Base-by-base conservation (phyloP, 176 grass and related monocot genomes). In the Carex kokanica region DNA sequence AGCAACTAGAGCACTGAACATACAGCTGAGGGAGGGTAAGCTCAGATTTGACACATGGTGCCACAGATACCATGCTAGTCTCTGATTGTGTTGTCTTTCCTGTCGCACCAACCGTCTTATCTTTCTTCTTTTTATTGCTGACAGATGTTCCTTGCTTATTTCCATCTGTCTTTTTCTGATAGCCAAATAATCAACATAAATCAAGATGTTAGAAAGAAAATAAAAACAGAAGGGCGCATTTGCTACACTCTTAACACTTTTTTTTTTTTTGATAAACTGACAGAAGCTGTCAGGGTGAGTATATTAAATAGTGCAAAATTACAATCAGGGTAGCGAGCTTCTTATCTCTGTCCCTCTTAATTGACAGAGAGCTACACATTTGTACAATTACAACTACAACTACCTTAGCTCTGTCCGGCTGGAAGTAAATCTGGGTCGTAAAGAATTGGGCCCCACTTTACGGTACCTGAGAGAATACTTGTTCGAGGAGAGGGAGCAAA, bases 61-160 rank as follows among this genome's bases (percentile, higher is more conserved):
- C 88, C 12, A 87, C 87, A 84, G 89, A 91, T 77, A 88, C 78
- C 58, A 88, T 88, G 89, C 87, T 93, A 87, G 87, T 88, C 84
- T 95, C 95, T 0, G 91, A 89, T 87, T 78, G 88, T 75, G 84
- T 67, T 31, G 85, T 91, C 88, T 95, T 98, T 58, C 95, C 95
- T 55, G 86, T 87, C 54, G 86, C 86, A 65, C 89, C 89, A 49
- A 83, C 84, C 85, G 91, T 71, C 79, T 95, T 98, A 80, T 98
- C 95, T 74, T 95, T 98, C 90, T 98, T 98, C 59, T 83, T 36
- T 86, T 98, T 98, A 83, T 95, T 82, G 12, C 14, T 98, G 74
- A 86, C 25, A 84, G 92, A 73, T 74, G 82, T 83, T 34, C 91
- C 75, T 21, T 93, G 92, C 81, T 97, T 97, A 87, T 89, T 92